Evolutionary conservation across 2,329 filamentous ascomycete genomes (phyloP).

Genomic region (Claviceps digitariae): DNA sequence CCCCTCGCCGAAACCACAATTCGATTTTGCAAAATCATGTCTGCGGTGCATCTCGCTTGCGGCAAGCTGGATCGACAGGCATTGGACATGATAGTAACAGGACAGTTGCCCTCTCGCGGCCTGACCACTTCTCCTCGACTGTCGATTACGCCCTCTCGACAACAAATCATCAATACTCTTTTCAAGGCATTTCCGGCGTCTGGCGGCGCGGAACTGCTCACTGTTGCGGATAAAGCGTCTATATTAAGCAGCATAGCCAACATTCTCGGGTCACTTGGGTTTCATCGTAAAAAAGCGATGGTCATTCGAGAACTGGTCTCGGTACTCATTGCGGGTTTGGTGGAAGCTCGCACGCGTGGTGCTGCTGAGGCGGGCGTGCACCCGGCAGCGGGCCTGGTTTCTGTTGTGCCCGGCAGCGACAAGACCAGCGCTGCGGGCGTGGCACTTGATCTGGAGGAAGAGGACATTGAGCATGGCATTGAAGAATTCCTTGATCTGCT

Average conservation of each 20-base stretch:
- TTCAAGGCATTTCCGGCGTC: slow-evolving; percentile 59
- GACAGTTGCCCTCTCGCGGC: slow-evolving; percentile 37
- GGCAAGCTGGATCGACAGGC: slow-evolving; percentile 48
- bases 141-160: slow-evolving; percentile 41
- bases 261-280: slow-evolving; percentile 66
- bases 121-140: slow-evolving; percentile 42
- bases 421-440: slow-evolving; percentile 37
- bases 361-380: slow-evolving; percentile 95
- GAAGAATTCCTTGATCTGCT: slow-evolving; percentile 48
- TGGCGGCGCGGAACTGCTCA: slow-evolving; percentile 50
- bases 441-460: slow-evolving; percentile 45
- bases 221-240: slow-evolving; percentile 60
- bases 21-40: slow-evolving; percentile 56
- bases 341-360: slow-evolving; percentile 82
- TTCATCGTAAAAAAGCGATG: slow-evolving; percentile 82
- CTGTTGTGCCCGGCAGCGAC: slow-evolving; percentile 44
- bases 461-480: slow-evolving; percentile 53
- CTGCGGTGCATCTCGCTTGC: slow-evolving; percentile 50
- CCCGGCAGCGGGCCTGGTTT: slow-evolving; percentile 74
- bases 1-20: slow-evolving; percentile 61
- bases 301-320: slow-evolving; percentile 75
- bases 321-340: slow-evolving; percentile 68
- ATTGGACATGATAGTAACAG: slow-evolving; percentile 51
- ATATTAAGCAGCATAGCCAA: slow-evolving; percentile 77
- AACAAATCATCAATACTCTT: slow-evolving; percentile 49